A percentile compares a stretch with the other conserved stretches of the same genome.
phyloP scores from a whole-genome alignment of 2,329 filamentous ascomycete genomes.

The Cytospora schulzeri region DNA sequence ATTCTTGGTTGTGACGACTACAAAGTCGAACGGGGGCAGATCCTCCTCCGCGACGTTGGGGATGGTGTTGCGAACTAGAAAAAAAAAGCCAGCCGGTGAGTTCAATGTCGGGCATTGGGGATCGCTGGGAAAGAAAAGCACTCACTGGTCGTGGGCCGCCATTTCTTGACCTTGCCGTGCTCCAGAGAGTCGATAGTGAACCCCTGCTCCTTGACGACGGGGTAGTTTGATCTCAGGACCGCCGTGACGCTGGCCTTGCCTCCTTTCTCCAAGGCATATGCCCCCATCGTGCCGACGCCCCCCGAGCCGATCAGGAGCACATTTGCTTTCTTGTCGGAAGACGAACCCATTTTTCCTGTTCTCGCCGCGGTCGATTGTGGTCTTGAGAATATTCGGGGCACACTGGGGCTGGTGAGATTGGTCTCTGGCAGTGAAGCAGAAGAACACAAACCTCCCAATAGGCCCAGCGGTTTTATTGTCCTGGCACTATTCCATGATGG shows the following conservation, averaged over 20 bases:
- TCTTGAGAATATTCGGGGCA: not conserved
- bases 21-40: conserved; percentile 52
- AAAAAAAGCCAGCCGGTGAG: not conserved
- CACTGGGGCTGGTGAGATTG: not conserved
- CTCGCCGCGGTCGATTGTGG: conserved; percentile 1
- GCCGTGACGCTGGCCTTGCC: conserved; percentile 54
- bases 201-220: conserved; percentile 47
- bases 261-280: conserved; percentile 55
- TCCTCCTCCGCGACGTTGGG: conserved; percentile 45
- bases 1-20: conserved; percentile 62
- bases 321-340: conserved; percentile 31
- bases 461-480: conserved; percentile 4
- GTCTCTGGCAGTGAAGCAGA: not conserved
- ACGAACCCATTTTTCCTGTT: conserved; percentile 9
- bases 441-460: not conserved
- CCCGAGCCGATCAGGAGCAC: conserved; percentile 58
- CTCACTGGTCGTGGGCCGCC: conserved; percentile 49
- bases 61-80: conserved; percentile 48
- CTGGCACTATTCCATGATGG: conserved; percentile 14
- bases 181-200: conserved; percentile 59
- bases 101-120: not conserved
- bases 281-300: conserved; percentile 58
- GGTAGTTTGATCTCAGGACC: conserved; percentile 59
- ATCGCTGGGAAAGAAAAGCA: not conserved
- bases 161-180: conserved; percentile 52